These are phyloP conservation scores for Podila clonocystis DNA, from an alignment of 192 early-diverging fungal species.

Conservation along the genomic window DNA sequence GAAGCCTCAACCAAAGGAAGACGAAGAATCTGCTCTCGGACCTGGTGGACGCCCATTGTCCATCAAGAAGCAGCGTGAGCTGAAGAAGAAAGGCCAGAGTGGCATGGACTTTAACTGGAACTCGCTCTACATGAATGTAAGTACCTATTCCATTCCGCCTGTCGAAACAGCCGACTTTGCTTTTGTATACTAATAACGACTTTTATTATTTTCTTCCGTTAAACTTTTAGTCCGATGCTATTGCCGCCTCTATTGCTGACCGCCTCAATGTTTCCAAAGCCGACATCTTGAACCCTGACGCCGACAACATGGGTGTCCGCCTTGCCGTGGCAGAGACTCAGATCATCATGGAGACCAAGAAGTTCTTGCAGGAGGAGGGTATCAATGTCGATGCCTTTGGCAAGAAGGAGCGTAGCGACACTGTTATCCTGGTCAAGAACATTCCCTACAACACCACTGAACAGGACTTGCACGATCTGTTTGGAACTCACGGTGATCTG, in stretches of 20 bases:
- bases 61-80: conserved; percentile 87
- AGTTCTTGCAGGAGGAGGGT: conserved; percentile 78
- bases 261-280: conserved; percentile 89
- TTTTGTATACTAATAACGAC: background rate
- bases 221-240: conserved; percentile 76
- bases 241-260: conserved; percentile 95
- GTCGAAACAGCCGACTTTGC: background rate
- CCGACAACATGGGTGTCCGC: conserved; percentile 91
- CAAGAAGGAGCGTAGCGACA: conserved; percentile 83
- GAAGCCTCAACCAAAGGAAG: conserved; percentile 73
- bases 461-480: conserved; percentile 82
- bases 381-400: conserved; percentile 85
- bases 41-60: conserved; percentile 63
- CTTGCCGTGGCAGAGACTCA: conserved; percentile 98
- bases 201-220: background rate
- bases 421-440: conserved; percentile 96
- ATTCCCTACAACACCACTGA: conserved; percentile 85
- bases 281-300: conserved; percentile 89
- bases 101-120: conserved; percentile 96
- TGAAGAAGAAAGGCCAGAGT: conserved; percentile 79
- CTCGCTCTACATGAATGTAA: conserved; percentile 93
- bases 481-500: conserved; percentile 89
- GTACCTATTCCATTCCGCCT: conserved; percentile 18
- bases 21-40: conserved; percentile 54
- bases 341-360: conserved; percentile 94